Percentiles rank a stretch among this genome's conserved stretches.
These are phyloP conservation scores for Angomonas desouzai DNA, from an alignment of 208 protist genomes.

Conservation along the genomic window DNA sequence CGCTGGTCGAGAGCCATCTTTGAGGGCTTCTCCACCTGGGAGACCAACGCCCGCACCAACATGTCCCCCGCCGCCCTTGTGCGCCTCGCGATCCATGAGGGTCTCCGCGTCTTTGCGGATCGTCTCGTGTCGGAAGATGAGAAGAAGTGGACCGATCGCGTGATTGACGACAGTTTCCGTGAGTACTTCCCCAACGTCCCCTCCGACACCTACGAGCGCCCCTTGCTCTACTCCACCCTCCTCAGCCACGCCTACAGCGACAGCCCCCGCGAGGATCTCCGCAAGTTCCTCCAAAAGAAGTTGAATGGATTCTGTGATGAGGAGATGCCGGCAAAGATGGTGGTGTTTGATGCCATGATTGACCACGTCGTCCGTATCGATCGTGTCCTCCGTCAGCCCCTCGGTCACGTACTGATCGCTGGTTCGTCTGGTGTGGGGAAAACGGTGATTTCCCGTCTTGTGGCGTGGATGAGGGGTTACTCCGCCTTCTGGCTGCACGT, in stretches of 20 bases:
- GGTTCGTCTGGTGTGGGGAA: slow-evolving; percentile 98
- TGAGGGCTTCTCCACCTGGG: slow-evolving; percentile 88
- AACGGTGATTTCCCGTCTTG: slow-evolving; percentile 97
- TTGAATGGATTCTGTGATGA: slow-evolving; percentile 97
- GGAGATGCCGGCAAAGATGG: slow-evolving; percentile 96
- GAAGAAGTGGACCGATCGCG: slow-evolving; percentile 92
- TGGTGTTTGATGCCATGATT: slow-evolving; percentile 98
- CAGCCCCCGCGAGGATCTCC: slow-evolving; percentile 86
- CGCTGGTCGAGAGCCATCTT: slow-evolving; percentile 98
- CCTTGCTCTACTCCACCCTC: slow-evolving; percentile 97
- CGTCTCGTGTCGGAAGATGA: slow-evolving; percentile 93
- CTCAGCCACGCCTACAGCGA: slow-evolving; percentile 89
- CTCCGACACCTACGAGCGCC: slow-evolving; percentile 61
- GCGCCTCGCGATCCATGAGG: slow-evolving; percentile 97
- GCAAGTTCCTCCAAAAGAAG: slow-evolving; percentile 86
- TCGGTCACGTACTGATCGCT: slow-evolving; percentile 96
- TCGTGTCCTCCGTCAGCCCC: slow-evolving; percentile 97
- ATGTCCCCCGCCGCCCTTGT: slow-evolving; percentile 78
- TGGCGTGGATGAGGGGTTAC: slow-evolving; percentile 97
- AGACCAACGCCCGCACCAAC: slow-evolving; percentile 27
- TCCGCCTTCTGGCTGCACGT: slow-evolving; percentile 97
- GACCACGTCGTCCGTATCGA: slow-evolving; percentile 99
- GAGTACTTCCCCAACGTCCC: slow-evolving; percentile 82
- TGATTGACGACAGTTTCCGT: slow-evolving; percentile 65
- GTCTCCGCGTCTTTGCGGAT: slow-evolving; percentile 96